phyloP scores from a whole-genome alignment of 1,284 basidiomycete genomes.

The Microbotryomycetes sp. region DNA sequence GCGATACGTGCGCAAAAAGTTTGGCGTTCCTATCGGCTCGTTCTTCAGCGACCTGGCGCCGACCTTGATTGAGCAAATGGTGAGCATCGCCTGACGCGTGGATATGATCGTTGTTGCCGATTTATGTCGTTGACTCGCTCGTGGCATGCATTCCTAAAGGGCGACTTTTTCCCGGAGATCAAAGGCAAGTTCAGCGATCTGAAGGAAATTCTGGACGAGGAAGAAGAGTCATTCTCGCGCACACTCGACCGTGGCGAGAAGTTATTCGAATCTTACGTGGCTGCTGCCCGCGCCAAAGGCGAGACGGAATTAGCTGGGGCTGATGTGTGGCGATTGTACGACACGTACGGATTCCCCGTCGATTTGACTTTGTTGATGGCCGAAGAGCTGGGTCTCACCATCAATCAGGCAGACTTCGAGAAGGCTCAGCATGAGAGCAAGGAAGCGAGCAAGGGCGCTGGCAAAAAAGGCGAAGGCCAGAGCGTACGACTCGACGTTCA shows the following conservation, averaged over 20 bases:
- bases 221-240: constrained; percentile 92
- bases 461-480: constrained; percentile 57
- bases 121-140: constrained; percentile 8
- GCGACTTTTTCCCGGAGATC: constrained; percentile 88
- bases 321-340: constrained; percentile 96
- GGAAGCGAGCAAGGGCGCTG: constrained; percentile 77
- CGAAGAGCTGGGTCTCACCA: constrained; percentile 76
- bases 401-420: constrained; percentile 87
- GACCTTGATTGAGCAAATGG: constrained; percentile 82
- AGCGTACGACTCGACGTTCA: constrained; percentile 91
- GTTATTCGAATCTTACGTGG: constrained; percentile 86
- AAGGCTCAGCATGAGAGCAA: constrained; percentile 80
- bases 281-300: constrained; percentile 59
- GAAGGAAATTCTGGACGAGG: constrained; percentile 93
- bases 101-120: not conserved
- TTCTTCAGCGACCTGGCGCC: constrained; percentile 94
- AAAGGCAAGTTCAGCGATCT: constrained; percentile 75
- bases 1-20: constrained; percentile 90
- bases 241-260: constrained; percentile 96
- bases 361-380: constrained; percentile 97
- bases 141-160: constrained; percentile 49
- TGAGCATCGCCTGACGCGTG: constrained; percentile 45
- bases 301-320: constrained; percentile 69
- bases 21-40: constrained; percentile 84
- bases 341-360: constrained; percentile 97